A percentile compares a stretch with the other conserved stretches of the same genome.
Evolutionary conservation across 176 grass and related monocot species (phyloP).

Genomic region (Secale cereale): DNA sequence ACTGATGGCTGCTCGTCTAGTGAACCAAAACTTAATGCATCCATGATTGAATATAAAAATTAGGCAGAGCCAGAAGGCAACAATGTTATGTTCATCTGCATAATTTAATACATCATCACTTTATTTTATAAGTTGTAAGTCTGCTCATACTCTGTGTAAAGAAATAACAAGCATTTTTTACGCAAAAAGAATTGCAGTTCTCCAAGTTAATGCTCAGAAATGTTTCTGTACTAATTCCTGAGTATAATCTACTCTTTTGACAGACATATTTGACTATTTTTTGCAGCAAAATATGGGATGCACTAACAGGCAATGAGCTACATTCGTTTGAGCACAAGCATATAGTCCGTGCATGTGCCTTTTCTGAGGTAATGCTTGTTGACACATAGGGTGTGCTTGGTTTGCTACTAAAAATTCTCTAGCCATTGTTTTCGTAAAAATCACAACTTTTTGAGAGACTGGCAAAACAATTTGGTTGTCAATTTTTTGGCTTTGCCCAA

Average conservation of each 20-base stretch:
- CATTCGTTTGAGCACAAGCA: constrained; percentile 98
- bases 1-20: background rate
- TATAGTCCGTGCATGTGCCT: constrained; percentile 93
- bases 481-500: background rate
- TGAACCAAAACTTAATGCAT: background rate
- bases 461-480: background rate
- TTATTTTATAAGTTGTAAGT: background rate
- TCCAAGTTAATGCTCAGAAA: background rate
- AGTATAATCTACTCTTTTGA: constrained; percentile 1
- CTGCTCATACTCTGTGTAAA: background rate
- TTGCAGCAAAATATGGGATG: constrained; percentile 99
- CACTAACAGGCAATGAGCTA: constrained; percentile 79
- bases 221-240: background rate
- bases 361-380: constrained; percentile 73
- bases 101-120: background rate
- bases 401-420: background rate
- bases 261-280: background rate
- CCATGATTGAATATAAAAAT: background rate
- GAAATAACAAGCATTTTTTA: background rate
- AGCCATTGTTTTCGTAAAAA: background rate
- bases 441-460: background rate
- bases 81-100: background rate
- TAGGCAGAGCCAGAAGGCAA: background rate
- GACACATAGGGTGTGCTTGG: background rate
- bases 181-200: background rate